phyloP scores from a whole-genome alignment of 176 grass and related monocot species.

The Carex myosuroides region DNA sequence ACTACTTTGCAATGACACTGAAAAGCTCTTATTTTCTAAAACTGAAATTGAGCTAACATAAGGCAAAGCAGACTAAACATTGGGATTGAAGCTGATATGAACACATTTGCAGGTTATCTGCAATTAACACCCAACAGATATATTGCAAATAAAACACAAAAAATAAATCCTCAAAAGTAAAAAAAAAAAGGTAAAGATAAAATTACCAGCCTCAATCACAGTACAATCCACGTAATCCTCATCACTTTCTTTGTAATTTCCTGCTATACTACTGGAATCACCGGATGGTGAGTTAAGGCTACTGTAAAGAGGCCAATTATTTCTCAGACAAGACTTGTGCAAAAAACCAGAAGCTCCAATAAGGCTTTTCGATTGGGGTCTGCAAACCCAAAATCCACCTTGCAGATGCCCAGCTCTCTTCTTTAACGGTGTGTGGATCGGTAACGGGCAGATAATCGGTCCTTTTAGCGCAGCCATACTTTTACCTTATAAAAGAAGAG shows the following conservation, averaged over 20 bases:
- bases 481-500: neutral
- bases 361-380: slow-evolving; percentile 24
- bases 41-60: neutral
- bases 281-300: slow-evolving; percentile 66
- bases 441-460: slow-evolving; percentile 35
- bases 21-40: neutral
- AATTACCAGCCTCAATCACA: slow-evolving; percentile 81
- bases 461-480: slow-evolving; percentile 57
- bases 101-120: neutral
- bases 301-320: slow-evolving; percentile 35
- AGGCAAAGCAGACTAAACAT: neutral
- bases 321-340: slow-evolving; percentile 19
- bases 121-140: neutral
- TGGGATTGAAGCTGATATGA: neutral
- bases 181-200: neutral
- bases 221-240: slow-evolving; percentile 83
- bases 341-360: slow-evolving; percentile 24
- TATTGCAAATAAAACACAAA: neutral
- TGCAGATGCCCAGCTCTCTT: slow-evolving; percentile 23
- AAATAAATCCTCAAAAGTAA: neutral
- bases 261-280: slow-evolving; percentile 58
- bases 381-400: slow-evolving; percentile 30
- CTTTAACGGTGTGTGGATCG: slow-evolving; percentile 29
- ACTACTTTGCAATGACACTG: neutral
- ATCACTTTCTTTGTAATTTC: slow-evolving; percentile 63